phyloP scores from a whole-genome alignment of 2,329 filamentous ascomycete species.

The Alternaria conjuncta region DNA sequence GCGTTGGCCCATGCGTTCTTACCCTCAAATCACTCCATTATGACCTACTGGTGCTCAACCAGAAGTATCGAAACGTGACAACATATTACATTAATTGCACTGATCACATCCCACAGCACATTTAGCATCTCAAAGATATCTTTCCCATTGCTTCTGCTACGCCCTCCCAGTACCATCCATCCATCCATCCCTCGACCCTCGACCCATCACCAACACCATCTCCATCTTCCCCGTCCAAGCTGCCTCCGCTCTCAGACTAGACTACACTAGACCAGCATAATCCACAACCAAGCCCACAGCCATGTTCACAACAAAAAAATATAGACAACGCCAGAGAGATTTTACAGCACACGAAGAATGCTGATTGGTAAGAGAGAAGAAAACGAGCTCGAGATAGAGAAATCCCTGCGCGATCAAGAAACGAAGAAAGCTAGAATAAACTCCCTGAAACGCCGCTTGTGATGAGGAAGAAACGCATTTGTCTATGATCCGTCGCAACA shows the following conservation, averaged over 20 bases:
- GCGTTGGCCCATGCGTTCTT: constrained; percentile 9
- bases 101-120: background rate
- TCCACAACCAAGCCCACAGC: background rate
- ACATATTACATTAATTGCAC: background rate
- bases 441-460: constrained; percentile 29
- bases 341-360: constrained; percentile 14
- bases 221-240: background rate
- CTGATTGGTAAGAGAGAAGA: background rate
- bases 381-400: background rate
- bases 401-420: constrained; percentile 4
- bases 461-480: constrained; percentile 17
- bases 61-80: background rate
- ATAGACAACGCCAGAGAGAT: constrained; percentile 17
- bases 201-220: background rate
- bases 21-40: background rate
- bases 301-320: constrained; percentile 10
- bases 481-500: constrained; percentile 23
- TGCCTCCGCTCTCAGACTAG: constrained; percentile 9
- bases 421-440: constrained; percentile 4
- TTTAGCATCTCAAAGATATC: constrained; percentile 17
- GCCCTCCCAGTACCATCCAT: background rate
- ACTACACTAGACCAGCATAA: background rate
- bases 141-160: constrained; percentile 9
- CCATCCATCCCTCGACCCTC: background rate
- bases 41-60: background rate